Evolutionary conservation across 1,284 basidiomycete species (phyloP), one percentile per base, ranked within the genome.

Genomic region (Somion occarium): DNA sequence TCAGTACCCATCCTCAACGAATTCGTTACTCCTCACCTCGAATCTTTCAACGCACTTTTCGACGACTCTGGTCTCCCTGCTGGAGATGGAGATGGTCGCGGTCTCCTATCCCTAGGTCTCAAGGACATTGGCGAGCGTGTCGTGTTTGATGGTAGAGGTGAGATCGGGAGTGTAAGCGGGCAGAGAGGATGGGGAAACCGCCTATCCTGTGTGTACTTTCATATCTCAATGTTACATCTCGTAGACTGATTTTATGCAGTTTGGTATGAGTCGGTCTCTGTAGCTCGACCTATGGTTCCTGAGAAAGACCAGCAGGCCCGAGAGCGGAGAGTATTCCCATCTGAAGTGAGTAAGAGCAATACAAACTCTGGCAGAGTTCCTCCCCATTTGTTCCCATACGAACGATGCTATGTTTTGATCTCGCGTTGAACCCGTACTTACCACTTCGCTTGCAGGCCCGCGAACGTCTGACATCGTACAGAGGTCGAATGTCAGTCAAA

Each of bases 1-100:
- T 83, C 86, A 15, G 85, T 92, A 52, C 84, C 85, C 15, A 90
- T 92, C 51, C 78, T 99, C 51, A 93, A 96, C 61, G 92, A 97
- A 70, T 92, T 99, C 60, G 91, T 98, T 51, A 78, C 83, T 25
- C 97, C 97, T 9, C 95, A 98, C 66, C 83, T 99, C 56, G 91
- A 98, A 69, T 94, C 91, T 41, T 99, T 99, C 78, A 97, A 99
- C 68, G 88, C 93, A 11, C 79, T 99, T 26, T 93, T 97, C 64
- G 91, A 96, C 61, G 91, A 92, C 61, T 89, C 85, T 48, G 86
- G 82, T 4, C 65, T 85, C 55, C 84, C 80, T 62, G 66, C 71
- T 44, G 87, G 88, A 4, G 85, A 91, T 57, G 82, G 83, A 7
- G 84, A 91, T 48, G 88, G 87, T 2, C 78, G 77, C 22, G 97